Evolutionary conservation across 257 asterid species (phyloP).

Genomic region (Euphrasia confusa): DNA sequence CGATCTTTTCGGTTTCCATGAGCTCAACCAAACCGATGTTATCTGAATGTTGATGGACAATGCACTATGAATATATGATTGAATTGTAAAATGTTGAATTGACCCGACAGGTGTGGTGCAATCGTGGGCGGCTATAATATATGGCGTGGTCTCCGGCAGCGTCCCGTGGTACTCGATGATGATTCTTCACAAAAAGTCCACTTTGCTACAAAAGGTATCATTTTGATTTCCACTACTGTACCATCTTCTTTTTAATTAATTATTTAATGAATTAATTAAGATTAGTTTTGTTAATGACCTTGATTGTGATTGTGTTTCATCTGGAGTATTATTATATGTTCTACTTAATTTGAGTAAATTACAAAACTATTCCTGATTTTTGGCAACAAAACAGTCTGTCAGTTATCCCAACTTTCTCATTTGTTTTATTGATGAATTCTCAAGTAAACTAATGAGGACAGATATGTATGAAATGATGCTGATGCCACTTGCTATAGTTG

Average conservation of each 20-base stretch:
- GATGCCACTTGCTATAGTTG: too few relatives aligned
- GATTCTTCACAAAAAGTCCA: conserved; percentile 86
- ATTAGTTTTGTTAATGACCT: background rate
- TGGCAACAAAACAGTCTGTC: background rate
- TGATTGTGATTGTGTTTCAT: conserved; percentile 4
- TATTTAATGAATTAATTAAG: background rate
- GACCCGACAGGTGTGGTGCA: conserved; percentile 62
- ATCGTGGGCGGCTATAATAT: conserved; percentile 91
- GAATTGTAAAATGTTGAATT: background rate
- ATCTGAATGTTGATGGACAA: background rate
- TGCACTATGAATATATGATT: background rate
- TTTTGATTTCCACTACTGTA: too few relatives aligned
- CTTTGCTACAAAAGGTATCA: conserved; percentile 64
- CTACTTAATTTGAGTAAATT: background rate
- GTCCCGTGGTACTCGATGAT: conserved; percentile 90
- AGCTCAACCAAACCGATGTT: too few relatives aligned
- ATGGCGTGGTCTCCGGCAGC: conserved; percentile 76
- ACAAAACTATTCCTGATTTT: background rate
- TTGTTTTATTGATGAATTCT: too few relatives aligned
- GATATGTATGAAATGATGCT: too few relatives aligned
- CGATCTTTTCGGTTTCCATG: too few relatives aligned
- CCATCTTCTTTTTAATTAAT: background rate
- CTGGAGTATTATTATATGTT: too few relatives aligned
- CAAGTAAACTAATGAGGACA: too few relatives aligned
- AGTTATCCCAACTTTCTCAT: background rate